These are phyloP conservation scores for Aspergillus thermomutatus DNA, from an alignment of 2,329 filamentous ascomycete species.

Conservation along the genomic window DNA sequence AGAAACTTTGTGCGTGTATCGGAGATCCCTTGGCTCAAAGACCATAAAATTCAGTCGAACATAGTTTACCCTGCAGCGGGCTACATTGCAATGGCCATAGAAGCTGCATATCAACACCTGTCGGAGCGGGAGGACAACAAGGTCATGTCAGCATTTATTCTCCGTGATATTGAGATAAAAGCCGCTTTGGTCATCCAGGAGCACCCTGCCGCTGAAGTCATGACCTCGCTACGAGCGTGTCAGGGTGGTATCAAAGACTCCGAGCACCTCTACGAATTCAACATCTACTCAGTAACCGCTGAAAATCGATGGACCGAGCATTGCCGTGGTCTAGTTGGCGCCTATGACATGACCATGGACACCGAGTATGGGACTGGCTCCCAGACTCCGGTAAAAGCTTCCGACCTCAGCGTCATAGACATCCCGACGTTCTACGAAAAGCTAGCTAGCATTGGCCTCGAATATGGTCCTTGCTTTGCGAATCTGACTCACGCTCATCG, in stretches of 20 bases:
- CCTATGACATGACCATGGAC: background rate
- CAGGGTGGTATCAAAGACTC: background rate
- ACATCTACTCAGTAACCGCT: slow-evolving; percentile 17
- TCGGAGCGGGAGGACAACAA: background rate
- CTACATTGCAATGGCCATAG: slow-evolving; percentile 28
- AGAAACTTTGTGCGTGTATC: slow-evolving; percentile 24
- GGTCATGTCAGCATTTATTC: slow-evolving; percentile 2
- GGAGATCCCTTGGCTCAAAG: slow-evolving; percentile 28
- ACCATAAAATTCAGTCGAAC: slow-evolving; percentile 25
- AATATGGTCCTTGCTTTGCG: slow-evolving; percentile 29
- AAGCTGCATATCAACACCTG: slow-evolving; percentile 20
- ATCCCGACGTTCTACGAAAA: slow-evolving; percentile 22
- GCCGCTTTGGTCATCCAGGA: slow-evolving; percentile 22
- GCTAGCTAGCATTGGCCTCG: slow-evolving; percentile 21
- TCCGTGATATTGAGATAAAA: slow-evolving; percentile 21
- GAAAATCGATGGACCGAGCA: slow-evolving; percentile 25
- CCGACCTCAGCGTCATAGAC: slow-evolving; percentile 12
- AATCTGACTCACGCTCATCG: slow-evolving; percentile 16
- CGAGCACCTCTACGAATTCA: slow-evolving; percentile 14
- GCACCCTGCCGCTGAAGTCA: slow-evolving; percentile 12
- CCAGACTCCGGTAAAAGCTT: no score
- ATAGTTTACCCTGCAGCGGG: slow-evolving; percentile 31
- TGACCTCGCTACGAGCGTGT: slow-evolving; percentile 9
- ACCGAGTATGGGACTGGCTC: background rate
- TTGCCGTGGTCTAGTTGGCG: slow-evolving; percentile 17